A percentile compares a stretch with the other conserved stretches of the same genome.
These are phyloP conservation scores for Crucihimalaya himalaica DNA, from an alignment of 345 rosid species.

Conservation along the genomic window DNA sequence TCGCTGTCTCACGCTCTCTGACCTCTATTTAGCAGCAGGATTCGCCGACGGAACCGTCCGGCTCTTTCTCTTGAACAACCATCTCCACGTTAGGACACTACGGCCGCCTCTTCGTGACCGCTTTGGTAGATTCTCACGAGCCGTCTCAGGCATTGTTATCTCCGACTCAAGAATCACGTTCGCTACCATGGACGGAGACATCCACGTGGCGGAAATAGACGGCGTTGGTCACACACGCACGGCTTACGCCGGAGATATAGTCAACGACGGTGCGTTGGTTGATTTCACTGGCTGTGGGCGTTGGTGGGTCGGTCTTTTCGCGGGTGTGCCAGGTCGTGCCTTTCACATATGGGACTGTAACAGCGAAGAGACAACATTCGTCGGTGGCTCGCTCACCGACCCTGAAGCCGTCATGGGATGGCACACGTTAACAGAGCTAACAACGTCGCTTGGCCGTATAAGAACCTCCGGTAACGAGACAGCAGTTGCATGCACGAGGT, in stretches of 20 bases:
- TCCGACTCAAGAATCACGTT: conserved; percentile 49
- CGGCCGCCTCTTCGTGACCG: conserved; percentile 61
- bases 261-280: conserved; percentile 71
- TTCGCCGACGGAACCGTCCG: conserved; percentile 89
- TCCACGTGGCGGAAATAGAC: conserved; percentile 62
- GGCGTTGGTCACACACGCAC: conserved; percentile 44
- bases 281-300: conserved; percentile 76
- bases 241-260: conserved; percentile 59
- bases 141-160: conserved; percentile 73
- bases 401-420: conserved; percentile 75
- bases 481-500: conserved; percentile 76
- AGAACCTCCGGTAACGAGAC: conserved; percentile 53
- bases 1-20: conserved; percentile 82
- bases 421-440: conserved; percentile 67
- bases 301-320: conserved; percentile 95
- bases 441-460: conserved; percentile 65
- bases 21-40: conserved; percentile 73
- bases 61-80: conserved; percentile 60
- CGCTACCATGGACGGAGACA: conserved; percentile 76
- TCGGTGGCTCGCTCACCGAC: conserved; percentile 66
- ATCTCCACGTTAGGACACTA: conserved; percentile 59
- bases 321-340: conserved; percentile 74
- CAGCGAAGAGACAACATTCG: conserved; percentile 50
- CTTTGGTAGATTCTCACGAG: conserved; percentile 71
- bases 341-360: conserved; percentile 73